Percentiles rank a stretch among this genome's conserved stretches.
Conservation (phyloP, 2,329 filamentous ascomycete species). For the Penicillium sp. region DNA sequence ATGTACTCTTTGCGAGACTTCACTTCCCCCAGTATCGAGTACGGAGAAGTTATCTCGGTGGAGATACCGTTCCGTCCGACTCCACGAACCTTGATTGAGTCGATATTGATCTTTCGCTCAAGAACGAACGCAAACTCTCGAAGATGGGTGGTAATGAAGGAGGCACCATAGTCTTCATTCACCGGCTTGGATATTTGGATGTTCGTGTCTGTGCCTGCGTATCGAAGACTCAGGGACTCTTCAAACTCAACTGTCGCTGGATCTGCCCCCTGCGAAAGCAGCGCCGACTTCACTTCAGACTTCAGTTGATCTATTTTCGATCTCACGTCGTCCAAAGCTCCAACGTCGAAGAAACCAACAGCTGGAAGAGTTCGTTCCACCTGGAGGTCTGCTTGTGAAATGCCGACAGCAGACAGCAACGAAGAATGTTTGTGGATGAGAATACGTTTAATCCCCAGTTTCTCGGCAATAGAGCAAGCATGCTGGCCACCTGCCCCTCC, state of each 20-base stretch:
- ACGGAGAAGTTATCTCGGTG: background rate
- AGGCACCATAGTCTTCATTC: slow-evolving; percentile 43
- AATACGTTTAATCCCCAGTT: slow-evolving; percentile 44
- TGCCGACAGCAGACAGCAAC: background rate
- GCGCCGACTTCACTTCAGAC: background rate
- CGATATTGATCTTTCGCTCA: slow-evolving; percentile 2
- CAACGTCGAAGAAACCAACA: background rate
- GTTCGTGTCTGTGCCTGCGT: slow-evolving; percentile 9
- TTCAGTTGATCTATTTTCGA: background rate
- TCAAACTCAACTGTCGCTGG: background rate
- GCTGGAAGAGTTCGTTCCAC: background rate
- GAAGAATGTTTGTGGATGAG: slow-evolving; percentile 44
- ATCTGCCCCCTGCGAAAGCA: slow-evolving; percentile 2
- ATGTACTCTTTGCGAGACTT: background rate
- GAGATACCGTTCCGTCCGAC: slow-evolving; percentile 3
- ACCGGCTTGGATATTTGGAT: slow-evolving; percentile 30
- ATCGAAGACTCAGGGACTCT: slow-evolving; percentile 8
- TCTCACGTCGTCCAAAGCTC: background rate
- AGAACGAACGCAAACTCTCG: slow-evolving; percentile 8
- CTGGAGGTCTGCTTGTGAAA: background rate
- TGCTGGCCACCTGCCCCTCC: slow-evolving; percentile 42
- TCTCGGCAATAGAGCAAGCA: slow-evolving; percentile 43
- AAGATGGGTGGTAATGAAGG: slow-evolving; percentile 1
- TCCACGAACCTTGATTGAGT: background rate
- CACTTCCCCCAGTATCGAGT: background rate